phyloP scores from a whole-genome alignment of 2,329 filamentous ascomycete species.

The Epichloe sibirici region DNA sequence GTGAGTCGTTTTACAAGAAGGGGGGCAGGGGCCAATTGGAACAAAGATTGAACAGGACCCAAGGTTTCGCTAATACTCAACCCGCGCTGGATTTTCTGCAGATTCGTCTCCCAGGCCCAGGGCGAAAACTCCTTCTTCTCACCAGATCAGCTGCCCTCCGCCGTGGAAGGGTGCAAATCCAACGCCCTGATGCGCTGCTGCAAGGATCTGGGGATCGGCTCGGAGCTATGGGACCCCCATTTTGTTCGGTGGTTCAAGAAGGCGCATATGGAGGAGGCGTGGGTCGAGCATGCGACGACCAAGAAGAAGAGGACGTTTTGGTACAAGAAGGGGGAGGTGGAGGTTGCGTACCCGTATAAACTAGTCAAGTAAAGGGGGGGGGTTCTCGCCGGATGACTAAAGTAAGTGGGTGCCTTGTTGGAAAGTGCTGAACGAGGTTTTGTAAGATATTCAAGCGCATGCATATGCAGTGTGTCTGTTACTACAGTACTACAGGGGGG shows the following conservation, averaged over 20 bases:
- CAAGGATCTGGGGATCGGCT: conserved; percentile 91
- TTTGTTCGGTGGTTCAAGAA: conserved; percentile 78
- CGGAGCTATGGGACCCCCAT: conserved; percentile 90
- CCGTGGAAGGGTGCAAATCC: conserved; percentile 93
- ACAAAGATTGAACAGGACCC: too few species aligned
- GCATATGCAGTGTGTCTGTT: not conserved
- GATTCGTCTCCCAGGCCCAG: conserved; percentile 81
- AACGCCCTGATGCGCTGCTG: conserved; percentile 97
- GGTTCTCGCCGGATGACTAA: too few species aligned
- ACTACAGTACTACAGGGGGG: not conserved
- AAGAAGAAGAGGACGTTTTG: conserved; percentile 88
- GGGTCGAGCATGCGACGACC: conserved; percentile 75
- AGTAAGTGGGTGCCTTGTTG: too few species aligned
- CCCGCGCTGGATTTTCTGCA: conserved; percentile 22
- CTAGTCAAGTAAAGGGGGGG: conserved; percentile 9
- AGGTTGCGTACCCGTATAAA: conserved; percentile 51
- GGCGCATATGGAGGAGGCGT: conserved; percentile 62
- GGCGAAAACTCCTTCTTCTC: conserved; percentile 93
- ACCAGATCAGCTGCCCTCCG: conserved; percentile 80
- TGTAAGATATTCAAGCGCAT: not conserved
- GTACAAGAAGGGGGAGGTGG: conserved; percentile 66
- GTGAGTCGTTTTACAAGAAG: conserved; percentile 34
- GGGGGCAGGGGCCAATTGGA: too few species aligned
- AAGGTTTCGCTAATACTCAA: too few species aligned
- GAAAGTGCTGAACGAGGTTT: not conserved